These are phyloP conservation scores for Alternaria consortialis DNA, from an alignment of 2,329 filamentous ascomycete species.

Conservation along the genomic window DNA sequence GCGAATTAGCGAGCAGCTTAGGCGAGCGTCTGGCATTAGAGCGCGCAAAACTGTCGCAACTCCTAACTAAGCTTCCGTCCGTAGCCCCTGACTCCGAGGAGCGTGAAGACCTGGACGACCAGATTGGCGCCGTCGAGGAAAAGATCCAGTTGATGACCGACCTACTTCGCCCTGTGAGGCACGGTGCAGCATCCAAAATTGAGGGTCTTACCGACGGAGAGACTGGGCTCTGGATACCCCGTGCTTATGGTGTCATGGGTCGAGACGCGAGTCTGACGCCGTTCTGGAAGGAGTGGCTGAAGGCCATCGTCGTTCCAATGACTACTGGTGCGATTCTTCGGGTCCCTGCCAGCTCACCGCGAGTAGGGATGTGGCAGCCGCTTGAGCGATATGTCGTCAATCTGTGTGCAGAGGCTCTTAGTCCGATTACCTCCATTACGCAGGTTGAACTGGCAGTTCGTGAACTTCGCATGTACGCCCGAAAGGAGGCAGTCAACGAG, in stretches of 20 bases:
- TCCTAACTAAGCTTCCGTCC: conserved; percentile 82
- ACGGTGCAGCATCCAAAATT: conserved; percentile 95
- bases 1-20: conserved; percentile 89
- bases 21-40: conserved; percentile 88
- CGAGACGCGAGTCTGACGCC: conserved; percentile 81
- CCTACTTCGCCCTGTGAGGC: conserved; percentile 87
- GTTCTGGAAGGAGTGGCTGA: conserved; percentile 99
- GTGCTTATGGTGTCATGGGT: conserved; percentile 91
- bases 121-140: conserved; percentile 95
- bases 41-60: conserved; percentile 86
- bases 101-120: conserved; percentile 86
- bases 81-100: conserved; percentile 81
- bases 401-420: conserved; percentile 92
- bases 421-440: conserved; percentile 90
- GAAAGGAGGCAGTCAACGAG: conserved; percentile 93
- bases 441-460: conserved; percentile 92
- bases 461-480: conserved; percentile 88
- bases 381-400: conserved; percentile 97
- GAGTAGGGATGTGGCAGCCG: conserved; percentile 93
- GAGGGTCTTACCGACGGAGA: conserved; percentile 95
- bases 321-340: conserved; percentile 83
- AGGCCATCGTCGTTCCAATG: conserved; percentile 95
- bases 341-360: conserved; percentile 87
- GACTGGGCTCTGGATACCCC: conserved; percentile 93
- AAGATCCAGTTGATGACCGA: conserved; percentile 98